Conservation (phyloP, 73 alveolate genomes). For the Blepharisma japonicum region DNA sequence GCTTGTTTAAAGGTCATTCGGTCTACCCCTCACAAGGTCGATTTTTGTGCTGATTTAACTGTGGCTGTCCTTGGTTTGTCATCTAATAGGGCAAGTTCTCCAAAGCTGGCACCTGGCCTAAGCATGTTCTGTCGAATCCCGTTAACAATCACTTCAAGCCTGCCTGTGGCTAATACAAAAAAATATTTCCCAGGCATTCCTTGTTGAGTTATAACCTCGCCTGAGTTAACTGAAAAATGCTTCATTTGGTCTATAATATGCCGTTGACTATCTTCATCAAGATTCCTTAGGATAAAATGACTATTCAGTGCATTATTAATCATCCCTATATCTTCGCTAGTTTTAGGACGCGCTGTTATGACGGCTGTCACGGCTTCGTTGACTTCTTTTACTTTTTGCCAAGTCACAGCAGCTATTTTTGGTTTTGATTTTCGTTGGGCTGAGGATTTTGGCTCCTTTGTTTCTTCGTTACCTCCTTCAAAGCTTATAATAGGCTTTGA, state of each 20-base stretch:
- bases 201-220: background rate
- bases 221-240: background rate
- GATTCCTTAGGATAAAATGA: background rate
- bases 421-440: too few species aligned
- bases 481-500: too few species aligned
- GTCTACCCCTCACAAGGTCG: conserved; percentile 81
- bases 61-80: conserved; percentile 88
- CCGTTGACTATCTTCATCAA: conserved; percentile 5
- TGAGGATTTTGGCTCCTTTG: too few species aligned
- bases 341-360: conserved; percentile 40
- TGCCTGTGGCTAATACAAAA: background rate
- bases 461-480: too few species aligned
- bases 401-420: too few species aligned
- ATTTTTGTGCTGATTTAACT: conserved; percentile 61
- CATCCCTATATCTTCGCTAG: background rate
- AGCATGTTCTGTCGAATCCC: conserved; percentile 11
- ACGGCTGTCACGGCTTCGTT: background rate
- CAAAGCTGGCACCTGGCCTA: conserved; percentile 83
- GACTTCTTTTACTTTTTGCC: too few species aligned
- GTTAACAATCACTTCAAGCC: conserved; percentile 30
- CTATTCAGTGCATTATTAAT: background rate
- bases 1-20: conserved; percentile 77
- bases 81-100: conserved; percentile 91
- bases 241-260: conserved; percentile 27
- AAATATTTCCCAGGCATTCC: conserved; percentile 18